Conservation (phyloP, 2,329 filamentous ascomycete species). For the Aspergillus oerlinghausenensis region DNA sequence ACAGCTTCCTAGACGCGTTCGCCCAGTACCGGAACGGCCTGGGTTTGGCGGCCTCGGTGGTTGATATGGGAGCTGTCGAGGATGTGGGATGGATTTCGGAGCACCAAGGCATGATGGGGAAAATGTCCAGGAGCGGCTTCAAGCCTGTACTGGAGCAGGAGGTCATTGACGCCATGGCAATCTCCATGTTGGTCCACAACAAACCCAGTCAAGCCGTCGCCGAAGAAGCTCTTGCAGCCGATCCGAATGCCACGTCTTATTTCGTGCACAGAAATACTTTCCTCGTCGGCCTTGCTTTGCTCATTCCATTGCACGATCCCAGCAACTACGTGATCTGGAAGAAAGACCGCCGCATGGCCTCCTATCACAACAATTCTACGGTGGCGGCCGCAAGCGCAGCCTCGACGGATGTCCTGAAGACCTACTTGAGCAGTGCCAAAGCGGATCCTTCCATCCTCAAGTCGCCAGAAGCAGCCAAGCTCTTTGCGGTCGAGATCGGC, state of each 20-base stretch:
- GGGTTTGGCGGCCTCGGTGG: constrained; percentile 10
- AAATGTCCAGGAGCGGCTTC: neutral
- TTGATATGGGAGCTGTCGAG: constrained; percentile 13
- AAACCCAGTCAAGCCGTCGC: neutral
- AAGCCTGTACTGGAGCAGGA: neutral
- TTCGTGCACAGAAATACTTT: neutral
- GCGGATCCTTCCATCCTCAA: neutral
- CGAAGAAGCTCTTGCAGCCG: neutral
- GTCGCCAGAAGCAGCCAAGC: neutral
- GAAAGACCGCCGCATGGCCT: neutral
- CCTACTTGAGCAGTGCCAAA: neutral
- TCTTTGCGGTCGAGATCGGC: neutral
- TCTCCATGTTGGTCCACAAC: neutral
- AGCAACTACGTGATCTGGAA: neutral
- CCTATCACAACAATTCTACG: neutral
- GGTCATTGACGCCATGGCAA: neutral
- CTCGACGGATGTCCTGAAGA: neutral
- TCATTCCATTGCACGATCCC: neutral
- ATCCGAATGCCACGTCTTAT: neutral
- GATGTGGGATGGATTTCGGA: constrained; percentile 7
- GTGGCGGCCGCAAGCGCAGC: neutral
- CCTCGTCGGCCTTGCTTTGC: neutral
- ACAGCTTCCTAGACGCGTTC: constrained; percentile 31
- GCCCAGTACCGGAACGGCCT: constrained; percentile 14
- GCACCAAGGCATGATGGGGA: neutral